Conservation (phyloP, 2,329 filamentous ascomycete genomes). For the Eutypa lata region DNA sequence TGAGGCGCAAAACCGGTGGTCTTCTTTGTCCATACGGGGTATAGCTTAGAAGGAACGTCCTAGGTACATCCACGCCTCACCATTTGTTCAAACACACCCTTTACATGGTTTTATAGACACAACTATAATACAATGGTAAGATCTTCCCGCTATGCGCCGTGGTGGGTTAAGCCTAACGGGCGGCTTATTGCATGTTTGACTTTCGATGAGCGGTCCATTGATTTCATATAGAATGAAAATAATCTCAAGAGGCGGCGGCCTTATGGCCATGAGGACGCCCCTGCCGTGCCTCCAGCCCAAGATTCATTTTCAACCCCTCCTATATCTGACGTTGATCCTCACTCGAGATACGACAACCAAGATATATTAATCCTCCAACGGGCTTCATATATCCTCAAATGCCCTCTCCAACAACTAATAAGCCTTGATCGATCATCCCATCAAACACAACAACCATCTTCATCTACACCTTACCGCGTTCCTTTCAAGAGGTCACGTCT, state of each 20-base stretch:
- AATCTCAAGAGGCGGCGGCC: constrained; percentile 44
- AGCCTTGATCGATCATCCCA: constrained; percentile 28
- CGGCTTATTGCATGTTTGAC: constrained; percentile 30
- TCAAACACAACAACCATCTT: constrained; percentile 26
- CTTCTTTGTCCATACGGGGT: constrained; percentile 19
- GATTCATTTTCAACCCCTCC: constrained; percentile 24
- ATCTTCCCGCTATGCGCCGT: constrained; percentile 26
- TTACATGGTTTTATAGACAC: constrained; percentile 13
- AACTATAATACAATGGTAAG: constrained; percentile 32
- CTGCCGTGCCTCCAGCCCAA: constrained; percentile 34
- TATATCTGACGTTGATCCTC: constrained; percentile 21
- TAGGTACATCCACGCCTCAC: constrained; percentile 22
- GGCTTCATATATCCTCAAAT: constrained; percentile 31
- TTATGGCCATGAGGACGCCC: constrained; percentile 35
- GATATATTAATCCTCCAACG: constrained; percentile 32
- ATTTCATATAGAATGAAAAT: constrained; percentile 33
- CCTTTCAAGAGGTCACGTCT: constrained; percentile 24
- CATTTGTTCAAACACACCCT: constrained; percentile 33
- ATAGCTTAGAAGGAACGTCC: constrained; percentile 18
- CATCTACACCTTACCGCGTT: constrained; percentile 16
- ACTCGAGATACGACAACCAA: constrained; percentile 17
- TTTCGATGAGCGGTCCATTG: constrained; percentile 28
- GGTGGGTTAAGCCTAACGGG: constrained; percentile 18
- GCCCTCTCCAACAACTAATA: constrained; percentile 25
- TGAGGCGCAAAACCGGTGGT: constrained; percentile 25